Evolutionary conservation across 176 grass and related monocot genomes (phyloP), one percentile per base, ranked within the genome.

Genomic region (Triticum turgidum): DNA sequence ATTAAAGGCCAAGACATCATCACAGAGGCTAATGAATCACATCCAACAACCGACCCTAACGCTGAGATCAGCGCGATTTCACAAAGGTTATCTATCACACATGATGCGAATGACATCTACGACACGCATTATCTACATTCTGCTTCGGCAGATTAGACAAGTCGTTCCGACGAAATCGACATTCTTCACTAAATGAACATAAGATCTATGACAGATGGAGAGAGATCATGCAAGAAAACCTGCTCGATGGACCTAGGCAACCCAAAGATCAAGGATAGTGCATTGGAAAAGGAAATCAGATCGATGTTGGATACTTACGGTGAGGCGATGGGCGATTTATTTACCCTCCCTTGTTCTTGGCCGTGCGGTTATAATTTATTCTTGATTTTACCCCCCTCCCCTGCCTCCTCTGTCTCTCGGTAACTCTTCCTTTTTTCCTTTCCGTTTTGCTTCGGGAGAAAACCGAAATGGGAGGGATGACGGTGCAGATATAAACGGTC

Each of bases 401-500:
- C 52, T 56, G 47, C 0, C 49, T 2, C 49, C 52, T 58, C 52
- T 58, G 7, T 52, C 52, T 33, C 58, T 58, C 1, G 49, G 11
- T 66, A 42, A 38, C 69, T 71, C 20, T 65, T 41, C 18, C 27
- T 81, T 73, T 73, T 35, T 25, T 9, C 24, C 42, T 22, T 42
- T 74, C 24, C 49, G 73, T 79, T 80, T 78, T 44, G 56, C 72
- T 73, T 39, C 27, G 61, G 35, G 61, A 81, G 68, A 77, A 84
- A 87, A 82, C 88, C 66, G 76, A 80, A 84, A 76, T 9, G 61
- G 67, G 80, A 77, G 83, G 78, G 63, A 20, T 5, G 42, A 17
- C 49, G 14, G 11, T 24, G 47, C 64, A 22, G 61, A 82, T 47
- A 89, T 85, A 81, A 89, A 89, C 21, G 89, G 85, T 51, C n/a